Conservation (phyloP, 208 protist genomes). For the Wallacemonas sp. region DNA sequence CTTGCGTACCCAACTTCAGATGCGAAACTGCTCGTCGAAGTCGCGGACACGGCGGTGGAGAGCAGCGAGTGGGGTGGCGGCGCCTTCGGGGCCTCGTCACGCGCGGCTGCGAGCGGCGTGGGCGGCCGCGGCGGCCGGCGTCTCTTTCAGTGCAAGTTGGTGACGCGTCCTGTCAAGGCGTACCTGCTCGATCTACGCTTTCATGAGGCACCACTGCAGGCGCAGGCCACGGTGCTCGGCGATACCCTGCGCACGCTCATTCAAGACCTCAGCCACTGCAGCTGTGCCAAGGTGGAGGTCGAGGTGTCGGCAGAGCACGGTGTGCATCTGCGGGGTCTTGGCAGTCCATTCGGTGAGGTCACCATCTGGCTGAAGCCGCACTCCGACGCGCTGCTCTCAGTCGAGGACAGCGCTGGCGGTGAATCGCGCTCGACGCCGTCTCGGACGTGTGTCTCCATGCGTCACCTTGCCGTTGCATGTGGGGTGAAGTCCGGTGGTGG, state of each 20-base stretch:
- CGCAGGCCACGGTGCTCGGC: conserved; percentile 52
- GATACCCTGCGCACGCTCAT: conserved; percentile 63
- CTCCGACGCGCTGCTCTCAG: conserved; percentile 40
- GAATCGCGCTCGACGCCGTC: neutral
- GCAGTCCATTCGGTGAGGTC: conserved; percentile 62
- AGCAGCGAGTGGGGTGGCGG: neutral
- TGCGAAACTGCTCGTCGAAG: conserved; percentile 66
- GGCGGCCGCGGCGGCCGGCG: conserved; percentile 21
- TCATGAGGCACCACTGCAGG: conserved; percentile 30
- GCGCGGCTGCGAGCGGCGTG: neutral
- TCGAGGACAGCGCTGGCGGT: conserved; percentile 3
- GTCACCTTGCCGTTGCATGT: conserved; percentile 69
- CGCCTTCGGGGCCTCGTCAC: neutral
- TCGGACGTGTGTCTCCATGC: conserved; percentile 59
- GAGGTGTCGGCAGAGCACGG: conserved; percentile 29
- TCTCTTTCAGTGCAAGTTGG: conserved; percentile 57
- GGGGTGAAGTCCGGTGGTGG: conserved; percentile 27
- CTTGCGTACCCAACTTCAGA: conserved; percentile 59
- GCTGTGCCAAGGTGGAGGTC: conserved; percentile 55
- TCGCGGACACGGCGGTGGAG: conserved; percentile 24
- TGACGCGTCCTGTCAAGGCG: conserved; percentile 59
- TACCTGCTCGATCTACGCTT: conserved; percentile 75
- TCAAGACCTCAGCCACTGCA: conserved; percentile 51
- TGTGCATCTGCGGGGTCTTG: conserved; percentile 49
- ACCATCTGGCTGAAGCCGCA: conserved; percentile 34